A percentile compares a stretch with the other conserved stretches of the same genome.
phyloP scores from a whole-genome alignment of 2,329 filamentous ascomycete genomes.

The Cryphonectria naterciae region DNA sequence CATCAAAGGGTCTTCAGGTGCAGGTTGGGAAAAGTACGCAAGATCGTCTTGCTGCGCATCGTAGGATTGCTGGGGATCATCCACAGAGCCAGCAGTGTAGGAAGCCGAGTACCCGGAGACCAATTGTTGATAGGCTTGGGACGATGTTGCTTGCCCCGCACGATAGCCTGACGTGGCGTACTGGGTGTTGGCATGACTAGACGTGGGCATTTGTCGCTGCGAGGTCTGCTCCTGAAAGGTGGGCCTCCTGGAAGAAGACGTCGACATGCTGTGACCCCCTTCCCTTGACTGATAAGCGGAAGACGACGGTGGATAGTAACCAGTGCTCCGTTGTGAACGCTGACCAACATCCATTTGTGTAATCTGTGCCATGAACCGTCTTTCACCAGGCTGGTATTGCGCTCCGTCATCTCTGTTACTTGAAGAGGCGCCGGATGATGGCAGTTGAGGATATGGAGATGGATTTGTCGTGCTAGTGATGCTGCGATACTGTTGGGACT shows the following conservation, averaged over 20 bases:
- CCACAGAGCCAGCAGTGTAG: not conserved
- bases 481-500: not conserved
- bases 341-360: not conserved
- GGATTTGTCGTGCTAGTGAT: not conserved
- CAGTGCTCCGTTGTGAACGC: not conserved
- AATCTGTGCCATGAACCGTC: not conserved
- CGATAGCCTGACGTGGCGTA: not conserved
- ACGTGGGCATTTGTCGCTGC: not conserved
- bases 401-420: not conserved
- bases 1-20: not conserved
- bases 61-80: not conserved
- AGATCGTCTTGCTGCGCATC: not conserved
- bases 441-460: not conserved
- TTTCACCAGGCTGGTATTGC: not conserved
- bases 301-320: not conserved
- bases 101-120: not conserved
- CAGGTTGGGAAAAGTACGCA: not conserved
- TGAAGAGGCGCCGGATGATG: not conserved
- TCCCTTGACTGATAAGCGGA: not conserved
- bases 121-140: not conserved
- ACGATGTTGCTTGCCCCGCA: not conserved
- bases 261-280: not conserved
- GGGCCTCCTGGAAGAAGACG: not conserved
- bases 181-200: not conserved
- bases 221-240: not conserved